These are phyloP conservation scores for Royoungia palumana DNA, from an alignment of 768 basidiomycete genomes.

Conservation along the genomic window DNA sequence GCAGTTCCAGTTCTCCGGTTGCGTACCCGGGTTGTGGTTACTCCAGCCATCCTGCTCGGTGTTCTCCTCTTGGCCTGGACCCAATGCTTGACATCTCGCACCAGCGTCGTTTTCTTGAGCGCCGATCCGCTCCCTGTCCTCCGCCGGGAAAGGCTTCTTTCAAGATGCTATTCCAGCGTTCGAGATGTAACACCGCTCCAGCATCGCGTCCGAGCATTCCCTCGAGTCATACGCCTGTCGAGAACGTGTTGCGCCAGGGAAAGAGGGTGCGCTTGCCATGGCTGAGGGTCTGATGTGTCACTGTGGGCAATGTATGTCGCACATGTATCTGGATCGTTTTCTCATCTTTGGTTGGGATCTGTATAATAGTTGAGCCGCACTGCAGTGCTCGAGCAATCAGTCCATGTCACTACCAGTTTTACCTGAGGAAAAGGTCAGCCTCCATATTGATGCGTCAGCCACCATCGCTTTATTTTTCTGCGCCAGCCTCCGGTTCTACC, in stretches of 20 bases:
- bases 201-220: conserved; percentile 13
- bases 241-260: conserved; percentile 22
- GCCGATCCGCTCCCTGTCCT: conserved; percentile 19
- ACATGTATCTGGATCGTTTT: conserved; percentile 16
- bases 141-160: conserved; percentile 20
- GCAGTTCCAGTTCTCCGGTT: conserved; percentile 30
- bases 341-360: conserved; percentile 9
- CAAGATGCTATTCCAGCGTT: conserved; percentile 28
- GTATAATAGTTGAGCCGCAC: conserved; percentile 6
- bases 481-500: conserved; percentile 8
- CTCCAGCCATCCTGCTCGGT: conserved; percentile 22
- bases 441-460: conserved; percentile 20
- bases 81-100: conserved; percentile 6
- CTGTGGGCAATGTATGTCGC: conserved; percentile 19
- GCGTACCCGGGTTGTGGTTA: conserved; percentile 31
- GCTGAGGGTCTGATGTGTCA: conserved; percentile 27
- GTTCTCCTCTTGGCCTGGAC: conserved; percentile 1
- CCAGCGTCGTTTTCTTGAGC: conserved; percentile 8
- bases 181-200: conserved; percentile 22
- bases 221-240: conserved; percentile 17
- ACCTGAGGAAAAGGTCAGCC: conserved; percentile 19
- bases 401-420: not conserved
- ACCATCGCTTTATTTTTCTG: not conserved
- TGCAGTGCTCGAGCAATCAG: not conserved
- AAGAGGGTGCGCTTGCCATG: conserved; percentile 31